phyloP scores from a whole-genome alignment of 441 rosid species.

The Dalechampia spathulata region DNA sequence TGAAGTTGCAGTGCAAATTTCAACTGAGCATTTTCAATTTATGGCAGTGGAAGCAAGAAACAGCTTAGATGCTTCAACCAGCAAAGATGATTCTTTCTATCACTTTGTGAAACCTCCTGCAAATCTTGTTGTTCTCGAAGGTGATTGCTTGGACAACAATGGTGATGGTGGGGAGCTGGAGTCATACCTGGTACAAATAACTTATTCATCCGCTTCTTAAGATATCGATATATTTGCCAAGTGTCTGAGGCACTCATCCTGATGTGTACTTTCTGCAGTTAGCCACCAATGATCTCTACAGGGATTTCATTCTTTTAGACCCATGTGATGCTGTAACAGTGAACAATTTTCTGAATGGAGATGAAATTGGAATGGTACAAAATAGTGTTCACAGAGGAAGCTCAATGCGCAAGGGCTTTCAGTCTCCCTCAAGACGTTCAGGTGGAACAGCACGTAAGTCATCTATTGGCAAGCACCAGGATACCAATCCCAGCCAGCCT shows the following conservation, averaged over 20 bases:
- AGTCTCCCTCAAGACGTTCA: conserved; percentile 48
- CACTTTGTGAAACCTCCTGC: conserved; percentile 83
- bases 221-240: conserved; percentile 10
- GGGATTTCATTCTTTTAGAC: conserved; percentile 74
- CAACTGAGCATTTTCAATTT: conserved; percentile 9
- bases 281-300: conserved; percentile 66
- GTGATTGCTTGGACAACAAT: conserved; percentile 66
- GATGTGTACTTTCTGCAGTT: conserved; percentile 45
- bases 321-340: conserved; percentile 64
- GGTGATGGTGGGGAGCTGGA: conserved; percentile 73
- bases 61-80: conserved; percentile 52
- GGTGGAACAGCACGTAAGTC: conserved; percentile 58
- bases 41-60: conserved; percentile 67
- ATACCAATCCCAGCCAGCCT: conserved; percentile 31
- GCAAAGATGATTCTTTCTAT: conserved; percentile 41
- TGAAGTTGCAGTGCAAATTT: neutral
- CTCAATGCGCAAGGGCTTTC: conserved; percentile 43
- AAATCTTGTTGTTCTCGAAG: conserved; percentile 85
- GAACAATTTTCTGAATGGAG: conserved; percentile 40
- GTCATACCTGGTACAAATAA: conserved; percentile 83
- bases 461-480: conserved; percentile 42
- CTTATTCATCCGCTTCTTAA: conserved; percentile 10
- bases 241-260: conserved; percentile 6
- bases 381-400: conserved; percentile 32
- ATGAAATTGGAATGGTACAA: conserved; percentile 35